These are phyloP conservation scores for Przewalskia tangutica DNA, from an alignment of 257 asterid genomes.

Conservation along the genomic window DNA sequence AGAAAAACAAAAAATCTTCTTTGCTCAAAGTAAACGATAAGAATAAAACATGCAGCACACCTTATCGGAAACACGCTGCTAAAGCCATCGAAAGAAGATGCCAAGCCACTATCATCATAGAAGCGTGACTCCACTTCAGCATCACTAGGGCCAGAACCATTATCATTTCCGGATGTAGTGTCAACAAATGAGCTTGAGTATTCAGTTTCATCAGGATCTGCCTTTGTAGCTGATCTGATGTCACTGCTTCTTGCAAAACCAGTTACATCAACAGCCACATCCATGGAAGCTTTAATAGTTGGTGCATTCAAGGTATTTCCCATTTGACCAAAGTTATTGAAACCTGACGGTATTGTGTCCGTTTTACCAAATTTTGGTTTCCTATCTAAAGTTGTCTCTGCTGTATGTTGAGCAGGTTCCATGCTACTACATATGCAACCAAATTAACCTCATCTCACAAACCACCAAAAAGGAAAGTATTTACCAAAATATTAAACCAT, in stretches of 20 bases:
- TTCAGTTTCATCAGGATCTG: constrained; percentile 80
- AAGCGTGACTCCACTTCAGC: constrained; percentile 78
- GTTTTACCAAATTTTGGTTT: background rate
- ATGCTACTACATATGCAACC: background rate
- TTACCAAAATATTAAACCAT: background rate
- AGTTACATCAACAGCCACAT: constrained; percentile 36
- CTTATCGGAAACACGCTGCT: constrained; percentile 59
- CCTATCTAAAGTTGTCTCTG: background rate
- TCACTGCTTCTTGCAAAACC: constrained; percentile 40
- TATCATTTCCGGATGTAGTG: constrained; percentile 53
- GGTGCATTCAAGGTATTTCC: background rate
- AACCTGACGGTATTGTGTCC: background rate
- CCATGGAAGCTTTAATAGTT: constrained; percentile 1
- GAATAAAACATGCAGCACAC: constrained; percentile 19
- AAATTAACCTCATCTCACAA: background rate
- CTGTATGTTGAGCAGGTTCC: background rate
- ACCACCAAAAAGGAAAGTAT: background rate
- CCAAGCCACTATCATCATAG: constrained; percentile 39
- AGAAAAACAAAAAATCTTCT: background rate
- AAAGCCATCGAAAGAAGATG: constrained; percentile 51
- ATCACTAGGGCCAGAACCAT: constrained; percentile 54
- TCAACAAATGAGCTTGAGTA: constrained; percentile 79
- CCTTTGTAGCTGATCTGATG: constrained; percentile 39
- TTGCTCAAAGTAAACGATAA: background rate
- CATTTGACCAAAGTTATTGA: background rate